A percentile compares a stretch with the other conserved stretches of the same genome.
These are phyloP conservation scores for Peribolospora kevripleyi DNA, from an alignment of 768 basidiomycete genomes.

Conservation along the genomic window DNA sequence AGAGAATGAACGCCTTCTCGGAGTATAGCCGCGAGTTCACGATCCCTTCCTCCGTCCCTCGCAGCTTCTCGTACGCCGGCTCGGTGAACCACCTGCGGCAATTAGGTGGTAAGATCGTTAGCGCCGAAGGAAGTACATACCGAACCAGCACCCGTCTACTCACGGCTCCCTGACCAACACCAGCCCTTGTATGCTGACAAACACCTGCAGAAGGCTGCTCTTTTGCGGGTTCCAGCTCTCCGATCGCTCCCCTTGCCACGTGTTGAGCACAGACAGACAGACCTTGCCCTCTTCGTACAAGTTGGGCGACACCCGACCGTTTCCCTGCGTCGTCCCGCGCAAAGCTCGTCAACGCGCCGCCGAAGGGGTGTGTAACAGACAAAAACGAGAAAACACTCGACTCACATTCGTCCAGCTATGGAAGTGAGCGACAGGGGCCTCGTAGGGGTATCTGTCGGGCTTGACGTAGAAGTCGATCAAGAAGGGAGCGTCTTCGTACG, in stretches of 20 bases:
- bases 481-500: slow-evolving; percentile 85
- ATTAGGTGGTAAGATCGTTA: neutral
- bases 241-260: slow-evolving; percentile 69
- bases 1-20: slow-evolving; percentile 78
- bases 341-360: neutral
- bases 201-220: slow-evolving; percentile 69
- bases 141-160: no score
- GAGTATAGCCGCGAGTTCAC: slow-evolving; percentile 81
- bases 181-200: slow-evolving; percentile 81
- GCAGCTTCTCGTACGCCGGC: slow-evolving; percentile 74
- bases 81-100: slow-evolving; percentile 57
- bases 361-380: slow-evolving; percentile 1
- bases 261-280: slow-evolving; percentile 69
- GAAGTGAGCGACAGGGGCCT: slow-evolving; percentile 68
- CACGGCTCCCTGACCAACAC: slow-evolving; percentile 82
- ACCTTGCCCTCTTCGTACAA: slow-evolving; percentile 75
- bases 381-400: slow-evolving; percentile 25
- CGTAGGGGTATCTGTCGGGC: slow-evolving; percentile 27
- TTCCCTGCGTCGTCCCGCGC: neutral
- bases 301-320: slow-evolving; percentile 23
- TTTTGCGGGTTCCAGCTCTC: slow-evolving; percentile 67
- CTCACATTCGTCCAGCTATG: slow-evolving; percentile 45
- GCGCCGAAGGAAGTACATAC: slow-evolving; percentile 18
- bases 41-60: slow-evolving; percentile 69
- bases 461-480: slow-evolving; percentile 81